These are phyloP conservation scores for Sporobolomyces phaffii DNA, from an alignment of 768 basidiomycete species.

Conservation along the genomic window DNA sequence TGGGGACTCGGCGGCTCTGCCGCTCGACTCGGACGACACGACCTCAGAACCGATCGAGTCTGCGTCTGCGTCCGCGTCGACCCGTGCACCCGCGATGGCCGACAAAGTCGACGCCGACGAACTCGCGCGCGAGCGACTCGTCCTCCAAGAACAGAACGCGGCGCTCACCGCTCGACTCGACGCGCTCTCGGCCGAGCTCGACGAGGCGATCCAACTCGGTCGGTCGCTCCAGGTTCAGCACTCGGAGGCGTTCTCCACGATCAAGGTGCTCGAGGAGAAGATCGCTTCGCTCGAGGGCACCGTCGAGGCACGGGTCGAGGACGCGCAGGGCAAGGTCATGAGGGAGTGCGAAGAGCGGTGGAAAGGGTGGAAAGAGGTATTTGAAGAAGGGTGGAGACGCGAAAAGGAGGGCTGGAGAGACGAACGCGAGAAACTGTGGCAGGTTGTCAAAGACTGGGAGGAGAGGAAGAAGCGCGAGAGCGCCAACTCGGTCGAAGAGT, in stretches of 20 bases:
- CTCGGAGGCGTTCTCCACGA: constrained; percentile 58
- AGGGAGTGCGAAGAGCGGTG: constrained; percentile 47
- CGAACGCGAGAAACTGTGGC: constrained; percentile 67
- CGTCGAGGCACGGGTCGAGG: constrained; percentile 50
- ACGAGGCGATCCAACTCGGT: constrained; percentile 67
- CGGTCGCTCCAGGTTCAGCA: constrained; percentile 71
- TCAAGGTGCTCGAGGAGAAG: constrained; percentile 55
- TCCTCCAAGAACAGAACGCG: constrained; percentile 47
- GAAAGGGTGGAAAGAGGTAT: constrained; percentile 66
- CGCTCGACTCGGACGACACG: constrained; percentile 2
- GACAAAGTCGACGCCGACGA: not conserved
- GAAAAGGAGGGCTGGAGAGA: constrained; percentile 76
- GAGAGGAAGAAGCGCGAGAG: constrained; percentile 49
- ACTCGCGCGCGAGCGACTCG: constrained; percentile 35
- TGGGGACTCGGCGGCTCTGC: not conserved
- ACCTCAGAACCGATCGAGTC: constrained; percentile 1
- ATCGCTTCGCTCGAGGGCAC: constrained; percentile 63
- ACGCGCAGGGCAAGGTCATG: constrained; percentile 44
- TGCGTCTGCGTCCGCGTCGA: not conserved
- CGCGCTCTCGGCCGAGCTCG: constrained; percentile 63
- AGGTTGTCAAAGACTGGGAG: constrained; percentile 79
- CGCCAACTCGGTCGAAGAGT: constrained; percentile 44
- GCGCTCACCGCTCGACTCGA: constrained; percentile 62
- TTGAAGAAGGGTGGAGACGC: constrained; percentile 71
- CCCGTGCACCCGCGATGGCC: not conserved